A percentile compares a stretch with the other conserved stretches of the same genome.
These are phyloP conservation scores for Aphanomyces invadans DNA, from an alignment of 352 stramenopile genomes.

Conservation along the genomic window DNA sequence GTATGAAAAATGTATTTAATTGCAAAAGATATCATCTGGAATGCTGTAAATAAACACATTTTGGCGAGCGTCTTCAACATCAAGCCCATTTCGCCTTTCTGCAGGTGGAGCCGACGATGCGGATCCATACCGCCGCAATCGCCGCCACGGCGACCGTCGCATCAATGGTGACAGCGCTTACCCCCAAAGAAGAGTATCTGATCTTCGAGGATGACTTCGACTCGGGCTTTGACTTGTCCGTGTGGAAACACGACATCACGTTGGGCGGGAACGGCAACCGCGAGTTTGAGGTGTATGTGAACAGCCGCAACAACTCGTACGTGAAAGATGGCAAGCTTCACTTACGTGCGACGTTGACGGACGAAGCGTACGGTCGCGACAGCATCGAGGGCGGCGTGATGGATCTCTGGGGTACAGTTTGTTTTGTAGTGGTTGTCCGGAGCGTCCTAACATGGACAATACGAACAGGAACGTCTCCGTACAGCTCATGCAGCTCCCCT, in stretches of 20 bases:
- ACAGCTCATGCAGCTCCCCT: conserved; percentile 17
- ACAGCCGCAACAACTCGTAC: conserved; percentile 24
- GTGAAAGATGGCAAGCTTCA: conserved; percentile 21
- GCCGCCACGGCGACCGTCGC: not conserved
- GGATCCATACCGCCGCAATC: not conserved
- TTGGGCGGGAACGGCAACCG: conserved; percentile 20
- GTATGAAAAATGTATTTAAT: not conserved
- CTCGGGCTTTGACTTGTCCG: conserved; percentile 5
- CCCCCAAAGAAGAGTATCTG: conserved; percentile 15
- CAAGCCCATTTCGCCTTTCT: not conserved
- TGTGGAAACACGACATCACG: conserved; percentile 22
- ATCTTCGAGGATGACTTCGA: conserved; percentile 22
- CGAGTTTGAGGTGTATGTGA: conserved; percentile 22
- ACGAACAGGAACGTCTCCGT: conserved; percentile 22
- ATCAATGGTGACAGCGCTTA: not conserved
- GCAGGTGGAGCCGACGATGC: not conserved
- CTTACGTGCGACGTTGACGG: conserved; percentile 14
- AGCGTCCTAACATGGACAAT: no score
- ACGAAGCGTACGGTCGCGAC: conserved; percentile 14
- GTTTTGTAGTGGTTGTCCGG: no score
- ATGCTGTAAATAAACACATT: not conserved
- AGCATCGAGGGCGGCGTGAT: conserved; percentile 7
- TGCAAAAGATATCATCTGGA: not conserved
- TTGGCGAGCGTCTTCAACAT: not conserved
- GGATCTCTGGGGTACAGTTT: conserved; percentile 15